Percentiles rank a stretch among this genome's conserved stretches.
Conservation (phyloP, 805 yeast species). For the Wickerhamiella spandovensis region DNA sequence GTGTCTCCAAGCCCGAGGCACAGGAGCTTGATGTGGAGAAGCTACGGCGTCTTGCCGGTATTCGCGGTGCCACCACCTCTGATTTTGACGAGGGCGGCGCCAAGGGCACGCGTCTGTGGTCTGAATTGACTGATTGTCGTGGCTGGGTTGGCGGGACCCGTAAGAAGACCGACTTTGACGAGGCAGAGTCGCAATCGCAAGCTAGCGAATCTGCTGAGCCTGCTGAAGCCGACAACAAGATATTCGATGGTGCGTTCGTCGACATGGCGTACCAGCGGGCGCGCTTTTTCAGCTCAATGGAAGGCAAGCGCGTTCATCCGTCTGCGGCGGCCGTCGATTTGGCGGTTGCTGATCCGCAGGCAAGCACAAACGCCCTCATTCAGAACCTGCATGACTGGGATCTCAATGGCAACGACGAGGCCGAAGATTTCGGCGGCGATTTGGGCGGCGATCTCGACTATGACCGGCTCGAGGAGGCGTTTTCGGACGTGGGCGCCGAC, state of each 20-base stretch:
- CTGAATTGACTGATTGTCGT: constrained; percentile 51
- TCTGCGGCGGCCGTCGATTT: constrained; percentile 8
- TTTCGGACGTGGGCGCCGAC: background rate
- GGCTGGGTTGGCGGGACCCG: constrained; percentile 31
- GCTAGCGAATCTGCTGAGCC: background rate
- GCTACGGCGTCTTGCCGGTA: constrained; percentile 7
- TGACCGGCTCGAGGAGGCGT: background rate
- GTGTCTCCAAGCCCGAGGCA: constrained; percentile 22
- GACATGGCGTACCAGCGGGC: background rate
- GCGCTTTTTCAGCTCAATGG: background rate
- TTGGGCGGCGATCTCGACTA: background rate
- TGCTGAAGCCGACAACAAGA: background rate
- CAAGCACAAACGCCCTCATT: constrained; percentile 11
- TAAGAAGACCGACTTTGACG: background rate
- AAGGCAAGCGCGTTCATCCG: background rate
- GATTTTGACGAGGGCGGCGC: constrained; percentile 35
- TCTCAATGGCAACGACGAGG: constrained; percentile 5
- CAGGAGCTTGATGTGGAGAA: constrained; percentile 24
- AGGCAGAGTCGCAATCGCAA: too few species aligned
- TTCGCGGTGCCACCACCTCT: constrained; percentile 12
- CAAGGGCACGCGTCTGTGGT: constrained; percentile 30
- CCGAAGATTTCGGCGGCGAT: background rate
- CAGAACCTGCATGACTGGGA: constrained; percentile 14
- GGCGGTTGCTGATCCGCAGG: constrained; percentile 13
- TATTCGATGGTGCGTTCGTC: background rate